phyloP scores from a whole-genome alignment of 257 asterid genomes.

The Scutellaria galericulata region DNA sequence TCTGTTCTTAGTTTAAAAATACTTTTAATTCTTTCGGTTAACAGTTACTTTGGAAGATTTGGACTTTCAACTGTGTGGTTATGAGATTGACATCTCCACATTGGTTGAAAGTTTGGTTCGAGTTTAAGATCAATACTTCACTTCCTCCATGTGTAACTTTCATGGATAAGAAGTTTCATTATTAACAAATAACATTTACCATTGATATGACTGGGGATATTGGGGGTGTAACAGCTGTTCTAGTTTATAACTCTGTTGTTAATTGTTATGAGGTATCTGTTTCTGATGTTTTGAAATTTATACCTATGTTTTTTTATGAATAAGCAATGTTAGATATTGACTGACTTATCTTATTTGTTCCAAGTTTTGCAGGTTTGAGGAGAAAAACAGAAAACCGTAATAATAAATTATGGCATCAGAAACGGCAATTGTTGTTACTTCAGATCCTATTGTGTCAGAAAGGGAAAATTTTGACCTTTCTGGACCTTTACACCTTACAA shows the following conservation, averaged over 20 bases:
- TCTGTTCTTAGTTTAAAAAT: not conserved
- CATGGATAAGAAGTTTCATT: not conserved
- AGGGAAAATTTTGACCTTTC: slow-evolving; percentile 66
- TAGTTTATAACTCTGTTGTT: not conserved
- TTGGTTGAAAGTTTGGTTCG: not conserved
- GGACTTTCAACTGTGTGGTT: slow-evolving; percentile 4
- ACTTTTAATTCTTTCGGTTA: not conserved
- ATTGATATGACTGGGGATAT: not conserved
- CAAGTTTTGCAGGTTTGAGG: slow-evolving; percentile 39
- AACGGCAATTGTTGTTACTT: slow-evolving; percentile 49
- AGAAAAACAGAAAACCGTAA: slow-evolving; percentile 17
- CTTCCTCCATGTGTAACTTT: not conserved
- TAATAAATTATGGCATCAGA: slow-evolving; percentile 52
- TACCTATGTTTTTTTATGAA: no score
- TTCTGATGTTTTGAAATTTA: not conserved
- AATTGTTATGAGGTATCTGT: not conserved
- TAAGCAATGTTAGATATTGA: no score
- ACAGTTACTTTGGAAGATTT: not conserved
- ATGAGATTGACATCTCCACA: not conserved
- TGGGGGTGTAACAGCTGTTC: not conserved
- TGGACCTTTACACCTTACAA: slow-evolving; percentile 77
- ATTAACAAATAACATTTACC: not conserved
- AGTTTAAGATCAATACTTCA: slow-evolving; percentile 5
- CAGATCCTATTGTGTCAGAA: slow-evolving; percentile 64
- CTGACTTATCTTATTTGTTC: slow-evolving; percentile 3